Percentiles rank a stretch among this genome's conserved stretches.
These are phyloP conservation scores for Pleurotus citrinopileatus DNA, from an alignment of 768 basidiomycete genomes.

Conservation along the genomic window DNA sequence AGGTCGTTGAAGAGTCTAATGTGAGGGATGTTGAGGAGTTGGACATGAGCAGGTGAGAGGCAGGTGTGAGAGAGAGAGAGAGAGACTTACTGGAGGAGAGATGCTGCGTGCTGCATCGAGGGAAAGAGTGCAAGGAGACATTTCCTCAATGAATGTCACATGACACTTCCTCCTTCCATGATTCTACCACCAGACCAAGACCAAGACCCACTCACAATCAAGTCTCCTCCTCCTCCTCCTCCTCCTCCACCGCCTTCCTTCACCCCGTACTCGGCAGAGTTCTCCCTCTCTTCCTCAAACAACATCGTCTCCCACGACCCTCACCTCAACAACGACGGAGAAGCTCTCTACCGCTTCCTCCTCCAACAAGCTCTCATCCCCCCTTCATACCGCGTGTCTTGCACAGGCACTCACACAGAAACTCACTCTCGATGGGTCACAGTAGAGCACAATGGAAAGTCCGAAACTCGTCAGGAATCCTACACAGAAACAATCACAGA, in stretches of 20 bases:
- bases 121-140: slow-evolving; percentile 10
- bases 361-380: slow-evolving; percentile 48
- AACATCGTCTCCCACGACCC: slow-evolving; percentile 67
- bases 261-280: slow-evolving; percentile 60
- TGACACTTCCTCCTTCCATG: no score
- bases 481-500: slow-evolving; percentile 61
- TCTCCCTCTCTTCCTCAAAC: slow-evolving; percentile 42
- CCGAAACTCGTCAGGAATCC: slow-evolving; percentile 37
- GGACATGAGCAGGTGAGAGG: not conserved
- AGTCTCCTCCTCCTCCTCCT: not conserved
- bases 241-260: slow-evolving; percentile 50
- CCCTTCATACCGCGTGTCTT: slow-evolving; percentile 45
- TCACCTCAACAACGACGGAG: slow-evolving; percentile 68
- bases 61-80: slow-evolving; percentile 14
- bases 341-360: slow-evolving; percentile 75
- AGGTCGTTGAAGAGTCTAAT: slow-evolving; percentile 5
- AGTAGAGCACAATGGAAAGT: slow-evolving; percentile 30
- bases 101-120: no score
- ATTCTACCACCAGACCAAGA: no score
- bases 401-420: slow-evolving; percentile 57
- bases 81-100: no score
- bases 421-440: slow-evolving; percentile 46
- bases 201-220: no score
- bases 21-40: slow-evolving; percentile 13
- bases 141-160: no score